Percentiles rank a stretch among this genome's conserved stretches.
phyloP scores from a whole-genome alignment of 2,329 filamentous ascomycete species.

The Tolypocladium pustulatum region DNA sequence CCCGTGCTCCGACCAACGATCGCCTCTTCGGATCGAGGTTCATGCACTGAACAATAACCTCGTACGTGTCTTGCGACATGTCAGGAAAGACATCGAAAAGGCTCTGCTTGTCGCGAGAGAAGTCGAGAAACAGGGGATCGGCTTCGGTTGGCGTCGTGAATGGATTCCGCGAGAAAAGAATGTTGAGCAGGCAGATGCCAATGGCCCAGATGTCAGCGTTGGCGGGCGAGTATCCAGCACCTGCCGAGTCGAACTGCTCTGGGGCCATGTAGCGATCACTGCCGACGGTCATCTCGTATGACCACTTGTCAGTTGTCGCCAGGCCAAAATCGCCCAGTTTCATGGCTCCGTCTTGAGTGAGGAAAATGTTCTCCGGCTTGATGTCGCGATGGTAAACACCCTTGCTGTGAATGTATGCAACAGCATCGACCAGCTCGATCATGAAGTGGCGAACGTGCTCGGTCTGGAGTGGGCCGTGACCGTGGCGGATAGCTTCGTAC shows the following conservation, averaged over 20 bases:
- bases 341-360: constrained; percentile 76
- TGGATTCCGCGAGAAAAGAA: constrained; percentile 92
- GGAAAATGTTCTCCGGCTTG: constrained; percentile 98
- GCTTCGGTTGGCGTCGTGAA: constrained; percentile 83
- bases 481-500: constrained; percentile 90
- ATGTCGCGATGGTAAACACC: constrained; percentile 95
- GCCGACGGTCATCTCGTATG: constrained; percentile 83
- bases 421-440: constrained; percentile 82
- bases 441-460: constrained; percentile 97
- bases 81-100: constrained; percentile 97
- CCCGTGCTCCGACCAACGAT: constrained; percentile 66
- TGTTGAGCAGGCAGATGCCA: constrained; percentile 91
- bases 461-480: constrained; percentile 81
- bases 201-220: constrained; percentile 96
- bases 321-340: constrained; percentile 96
- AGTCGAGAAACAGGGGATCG: constrained; percentile 91
- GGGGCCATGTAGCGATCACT: constrained; percentile 99
- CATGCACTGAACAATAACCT: constrained; percentile 84
- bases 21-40: constrained; percentile 84
- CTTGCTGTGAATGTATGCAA: constrained; percentile 82
- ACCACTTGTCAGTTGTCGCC: constrained; percentile 82
- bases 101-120: constrained; percentile 84
- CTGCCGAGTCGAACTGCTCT: constrained; percentile 88
- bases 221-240: constrained; percentile 80
- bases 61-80: constrained; percentile 97